Base-by-base conservation (phyloP, 2,329 filamentous ascomycete species). In the Microascus cirrosus region DNA sequence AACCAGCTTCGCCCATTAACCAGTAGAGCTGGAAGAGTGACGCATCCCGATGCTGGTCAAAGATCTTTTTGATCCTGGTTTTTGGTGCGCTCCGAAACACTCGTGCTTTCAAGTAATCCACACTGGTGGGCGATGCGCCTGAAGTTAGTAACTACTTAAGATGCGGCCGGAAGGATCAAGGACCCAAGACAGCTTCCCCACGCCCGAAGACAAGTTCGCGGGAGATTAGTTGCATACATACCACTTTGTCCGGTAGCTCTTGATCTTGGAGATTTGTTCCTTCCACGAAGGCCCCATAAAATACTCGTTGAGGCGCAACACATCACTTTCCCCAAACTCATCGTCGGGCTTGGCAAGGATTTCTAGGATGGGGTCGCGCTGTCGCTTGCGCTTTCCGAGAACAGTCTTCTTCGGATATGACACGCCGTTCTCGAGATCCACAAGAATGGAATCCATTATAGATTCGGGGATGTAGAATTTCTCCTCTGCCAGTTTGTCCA, bases 321-420 rank as follows among this genome's bases (percentile, higher is more conserved):
- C 34, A 24, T 57, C 45, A 20, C 20, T 24, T 18, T 22, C 36
- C 10, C 22, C 18, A 18, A 57, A 50, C n/a, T 57, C 55, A 15
- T 51, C 48, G 10, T 36, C n/a, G 18, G 55, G 28, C 42, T 52
- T 57, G n/a, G 48, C 18, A 48, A 57, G 48, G 24, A 53, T 13
- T 8, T 57, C 55, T 12, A 57, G 6, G 10, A 57, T 42, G 12
- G 48, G 50, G 28, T 62, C 64, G 1, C 64, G 61, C 1, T 64
- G 60, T 18, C 73, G 69, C 62, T 80, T 79, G 13, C 77, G 68
- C 63, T 80, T 80, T 60, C 64, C 12, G 59, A 55, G 18, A 45
- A 62, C 4, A 62, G 53, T 12, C 25, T 12, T 63, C 55, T 63
- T 68, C 2, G 72, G 73, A 54, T 80, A 80, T 0, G 63, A 25